These are phyloP conservation scores for Hypoxylon trugodes DNA, from an alignment of 495 filamentous ascomycete genomes.

Conservation along the genomic window DNA sequence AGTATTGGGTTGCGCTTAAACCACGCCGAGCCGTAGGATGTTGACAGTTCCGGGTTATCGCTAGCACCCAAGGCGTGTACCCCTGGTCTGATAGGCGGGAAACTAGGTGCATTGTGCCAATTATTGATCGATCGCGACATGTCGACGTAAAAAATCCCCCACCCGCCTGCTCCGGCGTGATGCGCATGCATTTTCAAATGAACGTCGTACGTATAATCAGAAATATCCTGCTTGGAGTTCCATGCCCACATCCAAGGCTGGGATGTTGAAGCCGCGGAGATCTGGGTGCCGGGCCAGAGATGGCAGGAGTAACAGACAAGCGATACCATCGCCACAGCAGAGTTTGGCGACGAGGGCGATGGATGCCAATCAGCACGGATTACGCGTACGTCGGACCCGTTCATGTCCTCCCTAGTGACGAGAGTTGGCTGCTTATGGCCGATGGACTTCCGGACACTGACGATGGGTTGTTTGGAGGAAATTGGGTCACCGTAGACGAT, in stretches of 20 bases:
- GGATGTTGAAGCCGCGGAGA: background rate
- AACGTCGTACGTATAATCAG: background rate
- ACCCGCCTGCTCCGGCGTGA: background rate
- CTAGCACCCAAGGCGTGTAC: slow-evolving; percentile 6
- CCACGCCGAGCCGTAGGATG: background rate
- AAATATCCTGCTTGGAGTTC: slow-evolving; percentile 9
- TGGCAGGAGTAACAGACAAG: slow-evolving; percentile 14
- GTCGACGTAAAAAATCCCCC: slow-evolving; percentile 13
- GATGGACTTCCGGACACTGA: slow-evolving; percentile 15
- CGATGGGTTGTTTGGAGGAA: background rate
- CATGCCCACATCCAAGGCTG: slow-evolving; percentile 16
- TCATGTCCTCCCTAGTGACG: slow-evolving; percentile 4
- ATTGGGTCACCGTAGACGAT: slow-evolving; percentile 9
- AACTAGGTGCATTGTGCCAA: background rate
- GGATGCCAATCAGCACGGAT: slow-evolving; percentile 4
- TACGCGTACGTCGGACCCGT: background rate
- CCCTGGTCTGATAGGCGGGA: background rate
- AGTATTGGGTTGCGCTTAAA: background rate
- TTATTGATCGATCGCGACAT: background rate
- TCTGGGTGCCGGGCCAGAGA: slow-evolving; percentile 1
- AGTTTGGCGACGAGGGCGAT: background rate
- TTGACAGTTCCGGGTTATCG: background rate
- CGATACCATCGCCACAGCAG: background rate
- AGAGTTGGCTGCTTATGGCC: slow-evolving; percentile 3
- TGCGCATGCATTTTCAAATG: slow-evolving; percentile 6